These are phyloP conservation scores for Trichoderma lentiforme DNA, from an alignment of 2,329 filamentous ascomycete species.

Conservation along the genomic window DNA sequence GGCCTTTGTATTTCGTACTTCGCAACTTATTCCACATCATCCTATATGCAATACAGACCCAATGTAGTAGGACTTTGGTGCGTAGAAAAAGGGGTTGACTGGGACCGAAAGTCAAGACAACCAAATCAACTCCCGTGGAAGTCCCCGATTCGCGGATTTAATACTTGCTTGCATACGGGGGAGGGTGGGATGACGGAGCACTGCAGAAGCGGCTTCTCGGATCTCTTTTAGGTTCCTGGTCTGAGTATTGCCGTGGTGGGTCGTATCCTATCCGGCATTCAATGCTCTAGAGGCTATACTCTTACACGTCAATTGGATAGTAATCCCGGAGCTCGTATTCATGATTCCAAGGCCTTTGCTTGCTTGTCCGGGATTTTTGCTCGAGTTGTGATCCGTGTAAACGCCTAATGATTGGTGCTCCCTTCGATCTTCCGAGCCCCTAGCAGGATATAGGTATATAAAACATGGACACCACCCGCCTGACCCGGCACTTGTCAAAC, in stretches of 20 bases:
- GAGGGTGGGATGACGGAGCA: not conserved
- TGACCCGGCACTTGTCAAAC: not conserved
- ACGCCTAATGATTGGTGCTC: not conserved
- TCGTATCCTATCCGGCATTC: not conserved
- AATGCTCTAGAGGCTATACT: not conserved
- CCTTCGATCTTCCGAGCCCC: not conserved
- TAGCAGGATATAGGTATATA: not conserved
- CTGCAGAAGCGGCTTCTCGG: not conserved
- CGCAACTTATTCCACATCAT: not conserved
- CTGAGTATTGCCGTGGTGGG: not conserved
- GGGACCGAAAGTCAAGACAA: not conserved
- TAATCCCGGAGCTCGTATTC: not conserved
- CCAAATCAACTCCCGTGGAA: not conserved
- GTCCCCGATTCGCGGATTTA: not conserved
- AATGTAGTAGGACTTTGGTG: not conserved
- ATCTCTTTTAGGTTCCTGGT: not conserved
- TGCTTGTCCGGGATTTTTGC: not conserved
- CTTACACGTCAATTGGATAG: not conserved
- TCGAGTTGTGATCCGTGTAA: not conserved
- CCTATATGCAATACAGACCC: not conserved
- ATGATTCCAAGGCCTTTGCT: not conserved
- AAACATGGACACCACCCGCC: not conserved
- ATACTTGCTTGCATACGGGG: not conserved
- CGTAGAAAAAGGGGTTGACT: not conserved
- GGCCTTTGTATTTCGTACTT: not conserved